Evolutionary conservation across 2,329 filamentous ascomycete species (phyloP).

Genomic region (Paraphaeosphaeria minitans): DNA sequence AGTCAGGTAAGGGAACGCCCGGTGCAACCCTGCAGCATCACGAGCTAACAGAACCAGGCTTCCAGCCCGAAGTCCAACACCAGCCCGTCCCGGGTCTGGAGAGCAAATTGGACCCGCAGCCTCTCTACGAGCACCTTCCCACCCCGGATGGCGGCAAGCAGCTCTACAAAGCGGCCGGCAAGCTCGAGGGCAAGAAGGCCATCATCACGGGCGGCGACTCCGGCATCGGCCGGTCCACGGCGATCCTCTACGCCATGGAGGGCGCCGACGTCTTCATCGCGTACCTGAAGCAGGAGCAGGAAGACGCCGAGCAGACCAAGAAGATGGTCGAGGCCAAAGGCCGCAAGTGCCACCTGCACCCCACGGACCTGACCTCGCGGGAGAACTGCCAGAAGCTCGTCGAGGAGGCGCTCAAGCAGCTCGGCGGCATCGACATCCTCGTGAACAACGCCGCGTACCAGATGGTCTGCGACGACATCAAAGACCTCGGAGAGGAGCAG

Average conservation of each 20-base stretch:
- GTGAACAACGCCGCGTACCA: conserved; percentile 76
- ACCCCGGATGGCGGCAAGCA: conserved; percentile 70
- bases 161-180: conserved; percentile 75
- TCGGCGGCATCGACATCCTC: conserved; percentile 75
- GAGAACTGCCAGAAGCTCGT: conserved; percentile 73
- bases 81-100: conserved; percentile 61
- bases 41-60: conserved; percentile 8
- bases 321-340: conserved; percentile 70
- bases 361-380: conserved; percentile 67
- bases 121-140: conserved; percentile 70
- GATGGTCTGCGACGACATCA: conserved; percentile 74
- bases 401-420: conserved; percentile 66
- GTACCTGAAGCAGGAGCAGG: conserved; percentile 76
- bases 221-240: conserved; percentile 77
- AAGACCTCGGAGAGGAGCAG: conserved; percentile 74
- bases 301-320: conserved; percentile 77
- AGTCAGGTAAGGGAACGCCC: conserved; percentile 33
- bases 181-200: conserved; percentile 75
- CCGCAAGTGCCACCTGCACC: conserved; percentile 66
- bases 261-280: conserved; percentile 75
- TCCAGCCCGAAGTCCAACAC: conserved; percentile 46
- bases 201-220: conserved; percentile 82
- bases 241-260: conserved; percentile 80
- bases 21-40: not conserved
- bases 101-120: conserved; percentile 59